phyloP scores from a whole-genome alignment of 2,329 filamentous ascomycete species.

The Cladosporium sp. region DNA sequence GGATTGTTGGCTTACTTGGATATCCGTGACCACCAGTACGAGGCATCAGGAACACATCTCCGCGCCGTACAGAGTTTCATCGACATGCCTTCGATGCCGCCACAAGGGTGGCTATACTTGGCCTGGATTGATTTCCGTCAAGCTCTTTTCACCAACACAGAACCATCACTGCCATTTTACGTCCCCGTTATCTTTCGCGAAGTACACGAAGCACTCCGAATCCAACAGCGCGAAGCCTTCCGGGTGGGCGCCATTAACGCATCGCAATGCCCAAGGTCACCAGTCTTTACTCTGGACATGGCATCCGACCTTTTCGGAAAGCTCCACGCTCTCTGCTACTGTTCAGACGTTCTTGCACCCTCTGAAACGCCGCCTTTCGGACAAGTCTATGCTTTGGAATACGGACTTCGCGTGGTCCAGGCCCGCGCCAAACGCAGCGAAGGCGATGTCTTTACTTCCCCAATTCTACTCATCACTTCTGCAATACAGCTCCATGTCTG shows the following conservation, averaged over 20 bases:
- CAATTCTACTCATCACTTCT: constrained; percentile 4
- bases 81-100: constrained; percentile 1
- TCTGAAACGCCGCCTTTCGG: constrained; percentile 6
- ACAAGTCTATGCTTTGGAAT: constrained; percentile 8
- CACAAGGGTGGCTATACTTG: neutral
- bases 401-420: constrained; percentile 6
- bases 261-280: constrained; percentile 2
- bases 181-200: neutral
- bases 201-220: neutral
- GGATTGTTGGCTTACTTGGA: constrained; percentile 1
- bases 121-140: constrained; percentile 5
- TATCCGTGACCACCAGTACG: constrained; percentile 4
- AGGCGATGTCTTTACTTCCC: neutral
- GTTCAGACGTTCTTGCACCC: neutral
- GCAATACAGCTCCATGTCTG: constrained; percentile 10
- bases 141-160: constrained; percentile 1
- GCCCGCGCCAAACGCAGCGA: constrained; percentile 5
- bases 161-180: constrained; percentile 4
- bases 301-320: constrained; percentile 7
- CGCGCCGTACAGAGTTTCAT: neutral
- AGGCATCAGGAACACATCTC: constrained; percentile 3
- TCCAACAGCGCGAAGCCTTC: constrained; percentile 7
- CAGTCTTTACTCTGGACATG: constrained; percentile 7
- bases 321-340: constrained; percentile 9
- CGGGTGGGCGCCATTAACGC: constrained; percentile 1